Evolutionary conservation across 495 filamentous ascomycete genomes (phyloP).

Genomic region (Evernia prunastri): DNA sequence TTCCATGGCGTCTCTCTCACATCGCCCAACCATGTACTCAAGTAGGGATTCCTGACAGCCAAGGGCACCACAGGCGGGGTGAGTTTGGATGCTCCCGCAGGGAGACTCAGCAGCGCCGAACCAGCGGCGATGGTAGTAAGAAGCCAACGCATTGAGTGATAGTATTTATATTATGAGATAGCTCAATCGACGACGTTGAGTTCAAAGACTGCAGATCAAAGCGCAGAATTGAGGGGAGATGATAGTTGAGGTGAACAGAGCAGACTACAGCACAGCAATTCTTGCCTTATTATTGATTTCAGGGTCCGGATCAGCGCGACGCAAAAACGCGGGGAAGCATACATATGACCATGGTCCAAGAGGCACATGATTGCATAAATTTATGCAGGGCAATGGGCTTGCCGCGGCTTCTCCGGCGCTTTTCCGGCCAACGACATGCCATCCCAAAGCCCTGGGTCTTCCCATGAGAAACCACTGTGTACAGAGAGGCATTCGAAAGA

Average conservation of each 20-base stretch:
- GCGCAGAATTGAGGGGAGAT: background rate
- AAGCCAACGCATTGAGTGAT: conserved; percentile 19
- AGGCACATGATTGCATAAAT: background rate
- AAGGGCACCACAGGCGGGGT: conserved; percentile 82
- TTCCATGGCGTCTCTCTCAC: conserved; percentile 81
- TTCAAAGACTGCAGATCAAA: background rate
- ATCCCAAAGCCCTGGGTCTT: background rate
- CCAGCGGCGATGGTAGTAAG: conserved; percentile 16
- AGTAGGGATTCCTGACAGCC: conserved; percentile 84
- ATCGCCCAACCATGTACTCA: conserved; percentile 79
- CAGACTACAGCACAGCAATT: too few species aligned
- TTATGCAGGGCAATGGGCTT: background rate
- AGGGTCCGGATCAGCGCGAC: background rate
- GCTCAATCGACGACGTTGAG: background rate
- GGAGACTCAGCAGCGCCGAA: conserved; percentile 20
- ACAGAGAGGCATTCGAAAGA: too few species aligned
- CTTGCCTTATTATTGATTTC: too few species aligned
- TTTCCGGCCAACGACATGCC: conserved; percentile 1
- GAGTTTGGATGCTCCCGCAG: conserved; percentile 37
- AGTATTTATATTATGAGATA: background rate
- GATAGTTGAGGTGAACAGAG: too few species aligned
- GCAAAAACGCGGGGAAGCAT: background rate
- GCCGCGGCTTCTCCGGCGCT: background rate
- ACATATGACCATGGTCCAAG: too few species aligned
- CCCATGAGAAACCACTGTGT: too few species aligned